phyloP scores from a whole-genome alignment of 257 asterid genomes.

The Phtheirospermum japonicum region DNA sequence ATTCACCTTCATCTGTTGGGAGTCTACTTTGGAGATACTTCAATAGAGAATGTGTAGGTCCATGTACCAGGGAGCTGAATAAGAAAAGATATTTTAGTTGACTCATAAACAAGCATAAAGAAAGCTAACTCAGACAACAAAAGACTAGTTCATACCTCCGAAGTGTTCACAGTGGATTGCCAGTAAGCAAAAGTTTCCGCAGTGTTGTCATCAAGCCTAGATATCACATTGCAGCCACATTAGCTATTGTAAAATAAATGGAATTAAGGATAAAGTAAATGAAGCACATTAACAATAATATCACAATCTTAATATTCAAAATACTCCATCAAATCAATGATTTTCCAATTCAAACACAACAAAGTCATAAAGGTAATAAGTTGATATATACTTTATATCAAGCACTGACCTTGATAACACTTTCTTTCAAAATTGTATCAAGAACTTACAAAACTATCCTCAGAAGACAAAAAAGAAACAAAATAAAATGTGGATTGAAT shows the following conservation, averaged over 20 bases:
- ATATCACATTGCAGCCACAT: constrained; percentile 38
- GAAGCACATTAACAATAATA: constrained; percentile 2
- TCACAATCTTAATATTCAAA: constrained; percentile 1
- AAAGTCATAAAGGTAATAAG: constrained; percentile 9
- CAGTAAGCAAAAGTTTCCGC: constrained; percentile 85
- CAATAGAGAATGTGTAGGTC: constrained; percentile 83
- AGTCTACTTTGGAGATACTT: too few species aligned
- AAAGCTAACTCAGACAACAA: constrained; percentile 23
- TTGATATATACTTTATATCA: not conserved
- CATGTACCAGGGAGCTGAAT: constrained; percentile 80
- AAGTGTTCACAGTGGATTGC: constrained; percentile 87
- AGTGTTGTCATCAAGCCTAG: too few species aligned
- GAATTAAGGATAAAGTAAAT: constrained; percentile 6
- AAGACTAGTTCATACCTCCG: constrained; percentile 61
- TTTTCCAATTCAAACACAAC: too few species aligned
- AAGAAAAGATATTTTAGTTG: constrained; percentile 23
- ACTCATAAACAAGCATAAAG: too few species aligned
- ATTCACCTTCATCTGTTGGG: too few species aligned
- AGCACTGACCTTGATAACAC: constrained; percentile 8
- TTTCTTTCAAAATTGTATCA: too few species aligned
- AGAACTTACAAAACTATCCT: constrained; percentile 14
- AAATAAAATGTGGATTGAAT: too few species aligned
- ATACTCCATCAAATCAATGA: too few species aligned
- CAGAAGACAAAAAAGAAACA: not conserved
- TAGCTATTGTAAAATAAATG: constrained; percentile 22